Conservation (phyloP, 1,284 basidiomycete species). For the Fereydounia khargensis region DNA sequence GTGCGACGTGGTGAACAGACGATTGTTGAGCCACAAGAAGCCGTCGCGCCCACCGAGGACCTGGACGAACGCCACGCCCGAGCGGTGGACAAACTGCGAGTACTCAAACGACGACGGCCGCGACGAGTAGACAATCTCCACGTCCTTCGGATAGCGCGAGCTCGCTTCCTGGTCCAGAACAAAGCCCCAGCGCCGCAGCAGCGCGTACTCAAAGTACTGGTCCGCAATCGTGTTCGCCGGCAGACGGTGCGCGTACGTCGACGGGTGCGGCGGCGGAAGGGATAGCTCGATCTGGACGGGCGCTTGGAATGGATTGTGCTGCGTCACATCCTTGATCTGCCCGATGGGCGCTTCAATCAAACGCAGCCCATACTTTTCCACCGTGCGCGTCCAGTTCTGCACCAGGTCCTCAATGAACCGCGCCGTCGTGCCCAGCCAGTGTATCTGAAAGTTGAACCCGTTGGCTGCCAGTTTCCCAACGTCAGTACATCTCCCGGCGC, state of each 20-base stretch:
- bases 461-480: no score
- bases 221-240: conserved; percentile 30
- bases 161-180: conserved; percentile 55
- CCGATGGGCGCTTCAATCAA: conserved; percentile 70
- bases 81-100: conserved; percentile 52
- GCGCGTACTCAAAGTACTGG: conserved; percentile 50
- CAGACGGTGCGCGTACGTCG: conserved; percentile 26
- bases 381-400: conserved; percentile 76
- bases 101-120: conserved; percentile 53
- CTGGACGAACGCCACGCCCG: conserved; percentile 54
- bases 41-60: conserved; percentile 48
- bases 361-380: conserved; percentile 86
- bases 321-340: conserved; percentile 53
- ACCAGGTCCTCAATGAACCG: conserved; percentile 89
- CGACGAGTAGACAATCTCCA: conserved; percentile 48
- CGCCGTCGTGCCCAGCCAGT: conserved; percentile 96
- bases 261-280: conserved; percentile 42
- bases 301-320: conserved; percentile 54
- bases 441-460: conserved; percentile 67
- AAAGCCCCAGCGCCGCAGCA: conserved; percentile 50
- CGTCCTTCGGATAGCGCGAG: conserved; percentile 30
- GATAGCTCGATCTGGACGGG: conserved; percentile 49
- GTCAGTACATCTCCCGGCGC: no score
- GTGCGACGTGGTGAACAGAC: conserved; percentile 47
- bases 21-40: conserved; percentile 55